phyloP scores from a whole-genome alignment of 2,329 filamentous ascomycete genomes.

The Coniochaeta pulveracea region DNA sequence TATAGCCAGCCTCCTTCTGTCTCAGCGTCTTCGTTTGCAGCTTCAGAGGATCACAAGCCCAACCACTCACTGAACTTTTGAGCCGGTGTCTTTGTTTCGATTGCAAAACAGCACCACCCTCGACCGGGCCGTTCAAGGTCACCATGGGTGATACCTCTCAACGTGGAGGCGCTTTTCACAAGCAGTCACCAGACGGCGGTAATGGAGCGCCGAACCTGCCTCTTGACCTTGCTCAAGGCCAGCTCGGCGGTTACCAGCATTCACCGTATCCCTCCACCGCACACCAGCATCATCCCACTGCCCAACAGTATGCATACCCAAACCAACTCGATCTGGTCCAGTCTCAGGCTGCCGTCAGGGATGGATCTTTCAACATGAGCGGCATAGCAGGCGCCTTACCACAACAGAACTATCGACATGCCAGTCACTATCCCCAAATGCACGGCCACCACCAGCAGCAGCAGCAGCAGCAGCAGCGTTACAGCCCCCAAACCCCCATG shows the following conservation, averaged over 20 bases:
- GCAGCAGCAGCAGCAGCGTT: slow-evolving; percentile 21
- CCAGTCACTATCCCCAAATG: slow-evolving; percentile 24
- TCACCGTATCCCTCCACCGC: slow-evolving; percentile 11
- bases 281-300: slow-evolving; percentile 5
- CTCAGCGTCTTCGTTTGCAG: too few relatives aligned
- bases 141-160: too few relatives aligned
- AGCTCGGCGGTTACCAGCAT: too few relatives aligned
- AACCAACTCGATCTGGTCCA: slow-evolving; percentile 30
- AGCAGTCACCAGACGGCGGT: too few relatives aligned
- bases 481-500: slow-evolving; percentile 18
- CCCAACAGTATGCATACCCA: slow-evolving; percentile 26
- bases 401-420: slow-evolving; percentile 24
- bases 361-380: slow-evolving; percentile 34
- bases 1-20: too few relatives aligned
- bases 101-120: too few relatives aligned
- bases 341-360: slow-evolving; percentile 17
- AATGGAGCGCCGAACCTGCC: too few relatives aligned
- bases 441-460: too few relatives aligned
- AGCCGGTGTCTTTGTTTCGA: too few relatives aligned
- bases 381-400: slow-evolving; percentile 32
- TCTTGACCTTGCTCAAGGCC: too few relatives aligned
- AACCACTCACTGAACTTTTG: background rate
- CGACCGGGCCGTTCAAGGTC: too few relatives aligned
- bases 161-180: too few relatives aligned
- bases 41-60: background rate